Base-by-base conservation (phyloP, 352 stramenopile species). In the Pythium brassicae region DNA sequence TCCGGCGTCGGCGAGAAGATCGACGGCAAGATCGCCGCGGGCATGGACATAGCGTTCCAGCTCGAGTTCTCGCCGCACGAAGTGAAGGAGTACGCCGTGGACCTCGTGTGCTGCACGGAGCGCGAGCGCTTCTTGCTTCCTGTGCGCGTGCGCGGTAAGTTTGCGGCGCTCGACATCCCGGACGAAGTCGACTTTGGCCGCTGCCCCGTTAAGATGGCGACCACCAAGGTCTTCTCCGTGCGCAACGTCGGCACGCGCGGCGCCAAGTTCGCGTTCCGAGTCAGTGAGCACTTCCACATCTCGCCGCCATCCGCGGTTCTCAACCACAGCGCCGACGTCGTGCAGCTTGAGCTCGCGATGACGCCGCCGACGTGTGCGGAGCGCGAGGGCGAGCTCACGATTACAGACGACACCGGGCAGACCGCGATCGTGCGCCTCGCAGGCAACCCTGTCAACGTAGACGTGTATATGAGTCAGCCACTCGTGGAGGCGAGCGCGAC, bases 91-190 rank as follows among this genome's bases (percentile, higher is more conserved):
- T 96, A 98, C 57, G 65, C 76, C 0, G 55, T 91, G 15, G 92
- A 98, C 26, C 74, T 98, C 34, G 74, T 98, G n/a, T 97, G 90
- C 61, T 83, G 74, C 53, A 98, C 95, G 1, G 94, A 98, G 64
- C 76, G 94, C 19, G 94, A 98, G 66, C 94, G 92, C n/a, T 98
- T 98, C 56, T 39, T 96, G 29, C 68, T 98, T 6, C 92, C 94
- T 15, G 69, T 98, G 26, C 81, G 76, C 23, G 92, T 92, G 10
- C 68, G 86, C 25, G 95, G 95, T 0, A 76, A 76, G 1, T 83
- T 83, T 49, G 83, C 92, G 7, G 85, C 74, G n/a, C 67, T 98
- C 23, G 83, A 92, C 57, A 84, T 98, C 52, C 88, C 94, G 0
- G 92, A 98, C 61, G 69, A 93, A 40, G 71, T 98, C 32, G 64